Evolutionary conservation across 73 alveolate genomes (phyloP).

Genomic region (Durusdinium trenchii): DNA sequence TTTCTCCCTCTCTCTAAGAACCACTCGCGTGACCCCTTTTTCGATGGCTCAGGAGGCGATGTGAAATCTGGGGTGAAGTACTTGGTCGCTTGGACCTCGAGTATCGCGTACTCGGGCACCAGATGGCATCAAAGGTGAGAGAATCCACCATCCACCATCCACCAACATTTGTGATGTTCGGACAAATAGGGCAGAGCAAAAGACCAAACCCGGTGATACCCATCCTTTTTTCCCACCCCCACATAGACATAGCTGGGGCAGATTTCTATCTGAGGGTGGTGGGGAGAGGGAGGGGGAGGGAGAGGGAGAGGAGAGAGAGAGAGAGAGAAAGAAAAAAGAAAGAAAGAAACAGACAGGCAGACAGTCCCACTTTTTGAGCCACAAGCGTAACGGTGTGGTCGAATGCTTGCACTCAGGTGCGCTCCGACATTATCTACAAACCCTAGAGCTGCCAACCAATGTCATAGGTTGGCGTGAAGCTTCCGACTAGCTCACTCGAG

Average conservation of each 20-base stretch:
- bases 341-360: background rate
- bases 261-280: background rate
- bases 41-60: conserved; percentile 4
- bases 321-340: background rate
- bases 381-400: background rate
- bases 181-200: background rate
- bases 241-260: background rate
- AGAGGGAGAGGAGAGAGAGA: background rate
- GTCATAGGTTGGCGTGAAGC: background rate
- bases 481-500: background rate
- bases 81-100: conserved; percentile 22
- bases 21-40: too few relatives aligned
- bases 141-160: background rate
- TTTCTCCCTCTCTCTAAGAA: too few relatives aligned
- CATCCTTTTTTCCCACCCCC: background rate
- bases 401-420: background rate
- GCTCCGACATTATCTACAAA: conserved; percentile 57
- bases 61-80: conserved; percentile 85
- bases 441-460: background rate
- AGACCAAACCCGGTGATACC: background rate
- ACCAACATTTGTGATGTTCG: background rate
- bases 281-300: background rate
- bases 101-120: background rate
- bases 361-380: background rate
- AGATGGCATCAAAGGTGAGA: background rate